phyloP scores from a whole-genome alignment of 352 stramenopile genomes.

The Globisporangium sylvaticum region DNA sequence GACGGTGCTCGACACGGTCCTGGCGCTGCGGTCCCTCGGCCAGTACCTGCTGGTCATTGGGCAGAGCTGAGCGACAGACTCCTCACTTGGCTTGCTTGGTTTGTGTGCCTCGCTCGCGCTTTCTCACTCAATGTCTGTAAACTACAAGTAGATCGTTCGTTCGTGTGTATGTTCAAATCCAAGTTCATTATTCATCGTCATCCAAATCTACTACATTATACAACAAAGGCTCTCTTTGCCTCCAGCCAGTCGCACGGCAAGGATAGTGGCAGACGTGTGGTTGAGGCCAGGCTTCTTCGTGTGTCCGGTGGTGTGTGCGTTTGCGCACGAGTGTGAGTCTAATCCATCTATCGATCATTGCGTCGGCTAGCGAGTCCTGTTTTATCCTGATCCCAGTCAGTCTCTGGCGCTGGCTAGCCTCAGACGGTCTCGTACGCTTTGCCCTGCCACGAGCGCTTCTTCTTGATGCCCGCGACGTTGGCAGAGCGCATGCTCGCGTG shows the following conservation, averaged over 20 bases:
- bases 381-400: neutral
- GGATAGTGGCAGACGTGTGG: neutral
- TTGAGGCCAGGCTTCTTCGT: neutral
- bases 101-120: neutral
- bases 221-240: conserved; percentile 6
- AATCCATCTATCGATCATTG: conserved; percentile 4
- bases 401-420: neutral
- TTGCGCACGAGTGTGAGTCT: conserved; percentile 1
- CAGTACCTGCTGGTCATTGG: conserved; percentile 1
- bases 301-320: neutral
- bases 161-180: conserved; percentile 5
- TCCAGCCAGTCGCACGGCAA: neutral
- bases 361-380: neutral
- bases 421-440: conserved; percentile 69
- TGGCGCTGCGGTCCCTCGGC: conserved; percentile 7
- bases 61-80: neutral
- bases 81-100: neutral
- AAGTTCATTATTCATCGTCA: conserved; percentile 11
- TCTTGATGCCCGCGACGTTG: conserved; percentile 34
- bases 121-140: neutral
- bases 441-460: conserved; percentile 48
- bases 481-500: conserved; percentile 25
- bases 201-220: conserved; percentile 21
- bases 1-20: conserved; percentile 25
- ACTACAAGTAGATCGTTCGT: conserved; percentile 1